Conservation (phyloP, 306 rosid genomes). For the Vigna unguiculata region DNA sequence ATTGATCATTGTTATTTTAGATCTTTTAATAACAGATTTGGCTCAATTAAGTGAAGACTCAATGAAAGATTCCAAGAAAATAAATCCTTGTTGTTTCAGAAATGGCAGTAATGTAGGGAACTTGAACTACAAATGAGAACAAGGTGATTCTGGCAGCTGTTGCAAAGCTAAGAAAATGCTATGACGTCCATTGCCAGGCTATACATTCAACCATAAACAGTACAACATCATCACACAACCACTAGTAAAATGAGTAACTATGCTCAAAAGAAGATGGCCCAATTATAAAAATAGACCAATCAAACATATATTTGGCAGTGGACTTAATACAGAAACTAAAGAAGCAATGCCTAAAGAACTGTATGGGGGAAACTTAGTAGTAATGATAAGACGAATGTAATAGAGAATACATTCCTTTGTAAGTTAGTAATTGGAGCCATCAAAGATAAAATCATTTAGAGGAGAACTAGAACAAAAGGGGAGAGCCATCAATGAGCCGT, state of each 20-base stretch:
- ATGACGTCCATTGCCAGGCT: no score
- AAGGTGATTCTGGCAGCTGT: not conserved
- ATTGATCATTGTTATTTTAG: not conserved
- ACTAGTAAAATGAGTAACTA: no score
- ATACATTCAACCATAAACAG: no score
- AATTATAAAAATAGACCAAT: not conserved
- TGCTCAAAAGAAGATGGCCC: not conserved
- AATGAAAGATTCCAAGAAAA: not conserved
- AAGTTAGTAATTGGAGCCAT: not conserved
- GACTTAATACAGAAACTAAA: not conserved
- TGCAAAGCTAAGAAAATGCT: conserved; percentile 2
- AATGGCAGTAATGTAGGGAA: not conserved
- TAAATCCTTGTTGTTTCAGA: not conserved
- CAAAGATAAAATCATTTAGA: not conserved
- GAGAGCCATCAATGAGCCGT: not conserved
- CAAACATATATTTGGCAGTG: not conserved
- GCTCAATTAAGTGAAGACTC: not conserved
- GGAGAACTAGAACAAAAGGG: not conserved
- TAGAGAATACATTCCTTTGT: not conserved
- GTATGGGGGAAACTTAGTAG: not conserved
- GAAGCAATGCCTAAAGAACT: not conserved
- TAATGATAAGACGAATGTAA: no score
- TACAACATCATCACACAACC: no score
- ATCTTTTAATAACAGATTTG: not conserved
- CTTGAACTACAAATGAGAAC: not conserved